Base-by-base conservation (phyloP, 2,329 filamentous ascomycete species). In the Ceratocystis alfenasii region DNA sequence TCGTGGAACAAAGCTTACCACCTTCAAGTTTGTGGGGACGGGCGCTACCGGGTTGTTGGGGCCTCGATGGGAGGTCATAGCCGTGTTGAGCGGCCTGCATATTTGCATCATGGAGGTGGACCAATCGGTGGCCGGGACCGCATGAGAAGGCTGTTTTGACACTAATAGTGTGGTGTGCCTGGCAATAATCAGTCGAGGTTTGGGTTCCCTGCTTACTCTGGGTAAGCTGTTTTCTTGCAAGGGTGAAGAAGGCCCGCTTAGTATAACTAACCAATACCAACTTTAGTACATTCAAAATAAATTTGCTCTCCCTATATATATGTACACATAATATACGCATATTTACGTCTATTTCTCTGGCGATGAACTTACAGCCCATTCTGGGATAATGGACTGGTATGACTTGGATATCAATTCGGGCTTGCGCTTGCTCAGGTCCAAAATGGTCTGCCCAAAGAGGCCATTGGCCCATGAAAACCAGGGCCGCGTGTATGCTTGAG, bases 381-480 rank as follows among this genome's bases (percentile, higher is more conserved):
- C 53, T 20, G 53, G 53, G 17, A 63, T 63, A 12, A 63, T 2
- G 8, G 46, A 53, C 71, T 83, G 81, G 70, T 79, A 83, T 70
- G 77, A 83, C 68, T 71, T 75, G 36, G 71, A 70, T 36, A 84
- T 74, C 66, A 95, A 73, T 71, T 85, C 78, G 10, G 89, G 90
- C 73, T 89, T 89, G 73, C 89, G 79, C 69, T 83, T 80, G 59
- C 86, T 85, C 63, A 96, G 74, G 75, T 93, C 88, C 36, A 94
- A 75, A 66, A 94, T 82, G 68, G 89, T 89, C 76, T 93, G 87
- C 12, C 89, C 88, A 75, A 92, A 94, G n/a, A 95, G 83, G 0
- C 87, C 90, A 72, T 94, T 94, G 15, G 89, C 89, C 90, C 90
- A 94, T 0, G 89, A 87, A 73, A 94, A 95, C 75, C 75, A 76